Evolutionary conservation across 495 filamentous ascomycete species (phyloP).

Genomic region (Copromyces sp.): DNA sequence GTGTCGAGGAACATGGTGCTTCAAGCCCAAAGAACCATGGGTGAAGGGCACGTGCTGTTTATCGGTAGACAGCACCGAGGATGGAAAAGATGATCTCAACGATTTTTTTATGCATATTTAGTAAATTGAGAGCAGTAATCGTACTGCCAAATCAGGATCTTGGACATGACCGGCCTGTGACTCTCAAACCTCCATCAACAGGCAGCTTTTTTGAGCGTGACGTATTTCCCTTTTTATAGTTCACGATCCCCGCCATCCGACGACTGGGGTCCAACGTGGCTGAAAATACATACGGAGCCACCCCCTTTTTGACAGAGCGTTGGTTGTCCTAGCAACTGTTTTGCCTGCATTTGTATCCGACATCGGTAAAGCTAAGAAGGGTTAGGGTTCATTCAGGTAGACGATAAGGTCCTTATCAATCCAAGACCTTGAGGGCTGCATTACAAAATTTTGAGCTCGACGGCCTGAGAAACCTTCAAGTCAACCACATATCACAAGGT

Average conservation of each 20-base stretch:
- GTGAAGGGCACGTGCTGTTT: neutral
- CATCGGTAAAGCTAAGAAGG: neutral
- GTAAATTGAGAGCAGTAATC: neutral
- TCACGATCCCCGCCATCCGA: neutral
- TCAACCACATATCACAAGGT: neutral
- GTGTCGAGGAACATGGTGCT: neutral
- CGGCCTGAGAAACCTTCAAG: neutral
- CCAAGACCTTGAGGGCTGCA: neutral
- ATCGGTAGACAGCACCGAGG: neutral
- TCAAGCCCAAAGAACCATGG: too few species aligned
- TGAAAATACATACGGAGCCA: neutral
- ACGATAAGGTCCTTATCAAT: neutral
- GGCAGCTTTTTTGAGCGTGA: neutral
- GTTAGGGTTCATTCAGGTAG: neutral
- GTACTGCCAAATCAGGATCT: neutral
- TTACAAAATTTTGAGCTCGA: neutral
- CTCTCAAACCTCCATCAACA: too few species aligned
- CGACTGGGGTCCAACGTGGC: neutral
- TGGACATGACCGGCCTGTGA: neutral
- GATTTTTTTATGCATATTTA: neutral
- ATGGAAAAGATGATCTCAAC: neutral
- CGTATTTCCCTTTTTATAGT: neutral
- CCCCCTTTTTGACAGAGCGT: neutral
- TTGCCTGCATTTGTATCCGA: neutral
- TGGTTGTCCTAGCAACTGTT: neutral